Evolutionary conservation across 805 yeast genomes (phyloP).

Genomic region (Debaryomyces castellii): DNA sequence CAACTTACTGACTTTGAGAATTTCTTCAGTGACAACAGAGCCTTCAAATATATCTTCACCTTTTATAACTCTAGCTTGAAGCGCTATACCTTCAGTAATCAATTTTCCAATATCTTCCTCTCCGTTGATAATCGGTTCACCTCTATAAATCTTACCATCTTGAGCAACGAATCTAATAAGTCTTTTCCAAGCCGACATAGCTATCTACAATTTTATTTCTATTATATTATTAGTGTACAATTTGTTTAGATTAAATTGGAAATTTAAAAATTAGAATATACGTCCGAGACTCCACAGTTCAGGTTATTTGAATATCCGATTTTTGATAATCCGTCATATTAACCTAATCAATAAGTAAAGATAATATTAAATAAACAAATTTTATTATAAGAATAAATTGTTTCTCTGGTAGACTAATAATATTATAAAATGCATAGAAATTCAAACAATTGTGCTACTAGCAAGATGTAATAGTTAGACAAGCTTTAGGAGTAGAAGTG

Average conservation of each 20-base stretch:
- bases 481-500: slow-evolving; percentile 22
- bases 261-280: not conserved
- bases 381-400: too few relatives aligned
- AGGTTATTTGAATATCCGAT: not conserved
- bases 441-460: too few relatives aligned
- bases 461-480: slow-evolving; percentile 2
- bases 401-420: too few relatives aligned
- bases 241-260: not conserved
- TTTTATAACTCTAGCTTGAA: slow-evolving; percentile 40
- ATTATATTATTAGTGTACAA: too few relatives aligned
- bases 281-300: not conserved
- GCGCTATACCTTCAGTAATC: slow-evolving; percentile 28
- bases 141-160: slow-evolving; percentile 44
- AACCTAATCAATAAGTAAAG: too few relatives aligned
- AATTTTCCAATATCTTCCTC: slow-evolving; percentile 23
- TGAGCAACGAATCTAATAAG: slow-evolving; percentile 46
- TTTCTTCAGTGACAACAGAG: slow-evolving; percentile 34
- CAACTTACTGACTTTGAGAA: slow-evolving; percentile 11
- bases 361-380: too few relatives aligned
- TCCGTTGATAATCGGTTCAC: slow-evolving; percentile 46
- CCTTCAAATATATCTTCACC: slow-evolving; percentile 48
- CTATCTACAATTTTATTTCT: not conserved
- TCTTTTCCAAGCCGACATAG: slow-evolving; percentile 10
- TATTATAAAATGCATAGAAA: too few relatives aligned
- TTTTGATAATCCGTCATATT: not conserved